Base-by-base conservation (phyloP, 2,329 filamentous ascomycete species). In the Epichloe sylvatica region DNA sequence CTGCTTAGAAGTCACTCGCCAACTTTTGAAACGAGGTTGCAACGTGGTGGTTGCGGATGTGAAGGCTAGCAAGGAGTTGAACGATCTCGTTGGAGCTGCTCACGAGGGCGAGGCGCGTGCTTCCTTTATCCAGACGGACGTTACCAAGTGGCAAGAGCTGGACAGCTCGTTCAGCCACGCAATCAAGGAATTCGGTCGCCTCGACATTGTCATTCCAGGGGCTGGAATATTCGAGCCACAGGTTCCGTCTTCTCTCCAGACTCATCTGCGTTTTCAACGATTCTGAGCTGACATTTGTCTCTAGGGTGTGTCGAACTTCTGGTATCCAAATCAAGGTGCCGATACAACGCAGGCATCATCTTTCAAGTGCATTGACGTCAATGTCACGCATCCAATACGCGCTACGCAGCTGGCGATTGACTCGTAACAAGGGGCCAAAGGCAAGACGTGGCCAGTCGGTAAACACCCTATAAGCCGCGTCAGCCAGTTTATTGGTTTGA, bases 31-130 rank as follows among this genome's bases (percentile, higher is more conserved):
- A 6, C 57, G 58, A 50, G 55, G 56, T 41, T 68, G 65, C 55
- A 66, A 64, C 50, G 66, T 70, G 39, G 52, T 67, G 11, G 52
- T 69, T 33, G 67, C 61, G 45, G 67, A 70, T 55, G 51, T 68
- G 0, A 49, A 56, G 7, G 57, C 68, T 0, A 63, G 64, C 0
- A 59, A 62, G 1, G 64, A 66, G 54, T 61, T 65, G 23, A 17
- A 45, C 13, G 21, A 17, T 13, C 45, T 51, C n/a, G 9, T 45
- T 15, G 15, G 38, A 7, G 9, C 13, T 15, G 19, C 2, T 21
- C 12, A 36, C 2, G 34, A 38, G 12, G 50, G 60, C 34, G 49
- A 49, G 30, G 47, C 57, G 3, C 54, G 57, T 30, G 63, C 59
- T 5, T 50, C 64, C n/a, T 69, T 67, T 52, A 56, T 63, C 30